phyloP scores from a whole-genome alignment of 805 yeast genomes.

The Yarrowia divulgata region DNA sequence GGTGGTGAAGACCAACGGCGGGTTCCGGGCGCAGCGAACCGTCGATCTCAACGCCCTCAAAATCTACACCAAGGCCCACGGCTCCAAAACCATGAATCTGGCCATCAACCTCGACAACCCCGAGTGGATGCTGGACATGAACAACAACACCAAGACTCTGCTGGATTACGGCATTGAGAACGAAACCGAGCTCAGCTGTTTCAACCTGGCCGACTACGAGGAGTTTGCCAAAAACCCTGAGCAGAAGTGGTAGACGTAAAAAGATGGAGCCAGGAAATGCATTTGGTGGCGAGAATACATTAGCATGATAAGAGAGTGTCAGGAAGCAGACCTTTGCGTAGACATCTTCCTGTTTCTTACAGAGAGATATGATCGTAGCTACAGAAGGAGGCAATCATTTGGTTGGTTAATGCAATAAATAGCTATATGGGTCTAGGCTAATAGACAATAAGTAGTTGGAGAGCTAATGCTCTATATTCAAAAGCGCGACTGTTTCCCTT shows the following conservation, averaged over 20 bases:
- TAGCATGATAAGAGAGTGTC: too few relatives aligned
- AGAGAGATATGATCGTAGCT: too few relatives aligned
- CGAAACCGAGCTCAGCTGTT: slow-evolving; percentile 91
- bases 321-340: too few relatives aligned
- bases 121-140: slow-evolving; percentile 68
- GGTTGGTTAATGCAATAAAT: slow-evolving; percentile 28
- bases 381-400: too few relatives aligned
- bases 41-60: slow-evolving; percentile 73
- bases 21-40: slow-evolving; percentile 81
- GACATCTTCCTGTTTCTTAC: too few relatives aligned
- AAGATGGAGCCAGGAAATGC: not conserved
- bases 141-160: slow-evolving; percentile 54
- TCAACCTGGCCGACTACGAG: slow-evolving; percentile 69
- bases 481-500: not conserved
- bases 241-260: slow-evolving; percentile 74
- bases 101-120: slow-evolving; percentile 88
- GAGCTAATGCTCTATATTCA: slow-evolving; percentile 10
- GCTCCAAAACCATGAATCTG: slow-evolving; percentile 89
- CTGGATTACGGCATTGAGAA: slow-evolving; percentile 69
- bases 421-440: slow-evolving; percentile 11
- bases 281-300: not conserved
- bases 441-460: slow-evolving; percentile 4
- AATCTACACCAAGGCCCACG: slow-evolving; percentile 93
- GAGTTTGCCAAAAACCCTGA: slow-evolving; percentile 81
- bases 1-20: slow-evolving; percentile 64